These are phyloP conservation scores for Sodiomyces alkalinus DNA, from an alignment of 2,329 filamentous ascomycete genomes.

Conservation along the genomic window DNA sequence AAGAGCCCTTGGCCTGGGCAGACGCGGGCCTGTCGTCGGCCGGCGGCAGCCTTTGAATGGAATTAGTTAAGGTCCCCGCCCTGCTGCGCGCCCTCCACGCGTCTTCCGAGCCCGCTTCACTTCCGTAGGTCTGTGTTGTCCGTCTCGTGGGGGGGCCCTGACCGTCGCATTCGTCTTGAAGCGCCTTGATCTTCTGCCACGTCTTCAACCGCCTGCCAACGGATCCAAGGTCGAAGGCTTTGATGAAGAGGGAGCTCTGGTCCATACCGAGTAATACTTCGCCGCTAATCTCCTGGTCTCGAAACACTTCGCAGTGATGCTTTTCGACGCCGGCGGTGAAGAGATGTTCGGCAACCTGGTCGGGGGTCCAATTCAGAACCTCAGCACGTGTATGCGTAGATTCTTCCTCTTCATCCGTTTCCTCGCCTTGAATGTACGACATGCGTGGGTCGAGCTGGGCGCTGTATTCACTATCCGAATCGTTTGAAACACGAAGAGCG, in stretches of 20 bases:
- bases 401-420: slow-evolving; percentile 87
- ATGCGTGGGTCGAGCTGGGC: slow-evolving; percentile 59
- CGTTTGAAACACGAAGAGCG: slow-evolving; percentile 41
- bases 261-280: slow-evolving; percentile 92
- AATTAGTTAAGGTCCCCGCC: slow-evolving; percentile 40
- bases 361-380: slow-evolving; percentile 65
- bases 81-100: slow-evolving; percentile 34
- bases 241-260: slow-evolving; percentile 86
- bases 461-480: slow-evolving; percentile 86
- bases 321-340: slow-evolving; percentile 75
- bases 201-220: slow-evolving; percentile 83
- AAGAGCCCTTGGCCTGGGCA: slow-evolving; percentile 27
- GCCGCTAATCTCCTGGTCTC: slow-evolving; percentile 89
- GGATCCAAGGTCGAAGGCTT: slow-evolving; percentile 84
- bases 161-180: slow-evolving; percentile 73
- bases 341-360: slow-evolving; percentile 77
- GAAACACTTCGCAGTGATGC: slow-evolving; percentile 84
- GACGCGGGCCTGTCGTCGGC: slow-evolving; percentile 30
- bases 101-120: slow-evolving; percentile 43
- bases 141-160: slow-evolving; percentile 26
- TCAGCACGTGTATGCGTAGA: slow-evolving; percentile 51
- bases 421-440: slow-evolving; percentile 86
- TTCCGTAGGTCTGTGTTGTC: slow-evolving; percentile 41
- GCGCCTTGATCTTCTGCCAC: slow-evolving; percentile 87
- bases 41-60: slow-evolving; percentile 23